Conservation (phyloP, 2,329 filamentous ascomycete genomes). For the Aureobasidium sp. region DNA sequence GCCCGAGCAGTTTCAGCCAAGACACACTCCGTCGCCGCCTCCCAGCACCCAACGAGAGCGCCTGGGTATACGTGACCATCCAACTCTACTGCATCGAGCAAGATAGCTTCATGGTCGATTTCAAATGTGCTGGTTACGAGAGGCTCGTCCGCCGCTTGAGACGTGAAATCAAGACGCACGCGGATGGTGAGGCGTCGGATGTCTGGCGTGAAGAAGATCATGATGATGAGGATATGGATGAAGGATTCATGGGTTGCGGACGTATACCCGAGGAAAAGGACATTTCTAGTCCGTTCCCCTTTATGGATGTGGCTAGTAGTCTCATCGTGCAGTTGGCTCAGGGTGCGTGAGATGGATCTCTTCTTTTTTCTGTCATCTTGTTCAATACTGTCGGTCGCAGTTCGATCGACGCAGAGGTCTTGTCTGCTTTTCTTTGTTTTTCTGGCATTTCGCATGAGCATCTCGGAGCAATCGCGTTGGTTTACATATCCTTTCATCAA, state of each 20-base stretch:
- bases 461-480: no score
- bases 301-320: slow-evolving; percentile 92
- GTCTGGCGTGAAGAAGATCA: slow-evolving; percentile 32
- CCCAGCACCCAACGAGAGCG: slow-evolving; percentile 66
- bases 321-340: slow-evolving; percentile 95
- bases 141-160: slow-evolving; percentile 68
- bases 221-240: slow-evolving; percentile 39
- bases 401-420: not conserved
- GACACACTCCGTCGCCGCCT: slow-evolving; percentile 22
- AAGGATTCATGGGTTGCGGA: slow-evolving; percentile 49
- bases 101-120: slow-evolving; percentile 95
- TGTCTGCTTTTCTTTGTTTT: not conserved
- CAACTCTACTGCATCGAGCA: slow-evolving; percentile 96
- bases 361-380: not conserved
- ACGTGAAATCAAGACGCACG: slow-evolving; percentile 32
- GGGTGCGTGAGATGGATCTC: slow-evolving; percentile 61
- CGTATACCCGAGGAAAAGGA: slow-evolving; percentile 84
- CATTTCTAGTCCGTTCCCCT: slow-evolving; percentile 94
- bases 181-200: slow-evolving; percentile 38
- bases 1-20: slow-evolving; percentile 15
- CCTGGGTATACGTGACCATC: slow-evolving; percentile 96
- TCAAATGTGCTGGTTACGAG: slow-evolving; percentile 99
- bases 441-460: no score
- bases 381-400: not conserved
- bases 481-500: no score